Evolutionary conservation across 768 basidiomycete genomes (phyloP), one percentile per base, ranked within the genome.

Genomic region (Sarcodon sp.): DNA sequence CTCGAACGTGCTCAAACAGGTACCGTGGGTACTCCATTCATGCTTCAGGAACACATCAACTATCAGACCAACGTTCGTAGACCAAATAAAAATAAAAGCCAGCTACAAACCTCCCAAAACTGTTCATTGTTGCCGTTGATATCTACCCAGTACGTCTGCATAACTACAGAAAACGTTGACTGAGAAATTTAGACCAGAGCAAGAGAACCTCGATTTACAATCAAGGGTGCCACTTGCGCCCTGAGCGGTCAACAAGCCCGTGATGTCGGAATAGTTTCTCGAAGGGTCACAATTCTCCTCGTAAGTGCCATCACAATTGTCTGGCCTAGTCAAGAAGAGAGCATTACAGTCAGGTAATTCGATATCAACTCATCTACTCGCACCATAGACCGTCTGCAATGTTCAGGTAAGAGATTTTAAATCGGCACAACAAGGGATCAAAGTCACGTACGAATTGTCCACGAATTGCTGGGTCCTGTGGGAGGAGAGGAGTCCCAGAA

Each of bases 1-100:
- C 47, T 70, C 51, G 15, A 86, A 69, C 4, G 82, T 85, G 58
- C 81, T 83, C 44, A 58, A 66, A 55, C 69, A 72, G 8, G 73
- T 86, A 33, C 84, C 84, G 55, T 86, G 84, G 10, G 69, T 75
- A 8, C 63, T 51, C 83, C 83, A 86, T 60, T 86, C 84, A 49
- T 87, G 81, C 76, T 79, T 47, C 4, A 52, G 46, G 31, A 41
- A 27, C 21, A 27, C 21, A 27, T 3, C 21, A 27, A 27, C 21
- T 16, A 35, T 15, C 21, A 27, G 21, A 27, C 21, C 21, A 27
- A 27, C 21, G 21, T 27, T 27, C 21, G 4, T 27, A 4, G 4
- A 27, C 21, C 21, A 27, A 27, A 27, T 2, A 27, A 27, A 27
- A 27, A 27, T 2, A 27, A 27, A 41, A 11, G 34, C 15, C 43